A percentile compares a stretch with the other conserved stretches of the same genome.
phyloP scores from a whole-genome alignment of 306 rosid species.

The Quercus variabilis region DNA sequence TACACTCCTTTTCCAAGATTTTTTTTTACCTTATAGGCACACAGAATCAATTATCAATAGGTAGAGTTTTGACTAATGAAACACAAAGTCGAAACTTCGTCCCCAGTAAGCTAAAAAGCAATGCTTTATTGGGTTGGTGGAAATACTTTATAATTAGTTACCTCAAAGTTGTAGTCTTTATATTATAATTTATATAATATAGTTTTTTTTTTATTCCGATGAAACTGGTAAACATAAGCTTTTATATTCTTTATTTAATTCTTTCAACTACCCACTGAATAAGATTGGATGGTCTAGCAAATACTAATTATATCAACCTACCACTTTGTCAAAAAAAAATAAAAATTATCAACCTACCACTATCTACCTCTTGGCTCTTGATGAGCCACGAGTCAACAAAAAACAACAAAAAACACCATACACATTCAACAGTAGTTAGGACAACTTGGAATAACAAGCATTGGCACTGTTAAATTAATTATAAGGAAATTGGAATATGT shows the following conservation, averaged over 20 bases:
- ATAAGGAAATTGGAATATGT: background rate
- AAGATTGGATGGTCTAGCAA: constrained; percentile 11
- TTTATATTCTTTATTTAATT: background rate
- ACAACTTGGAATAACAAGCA: background rate
- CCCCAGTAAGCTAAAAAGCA: background rate
- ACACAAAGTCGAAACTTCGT: background rate
- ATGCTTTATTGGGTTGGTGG: constrained; percentile 5
- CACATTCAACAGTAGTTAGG: background rate
- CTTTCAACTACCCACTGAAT: constrained; percentile 19
- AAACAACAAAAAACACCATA: background rate
- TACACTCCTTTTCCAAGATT: background rate
- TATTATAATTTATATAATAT: background rate
- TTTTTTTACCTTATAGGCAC: too few relatives aligned
- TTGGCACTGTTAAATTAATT: too few relatives aligned
- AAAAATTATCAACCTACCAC: constrained; percentile 23
- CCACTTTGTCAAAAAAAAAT: background rate
- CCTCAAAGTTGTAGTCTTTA: too few relatives aligned
- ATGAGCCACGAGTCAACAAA: constrained; percentile 2
- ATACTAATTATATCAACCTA: constrained; percentile 13
- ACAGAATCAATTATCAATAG: background rate
- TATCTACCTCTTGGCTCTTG: background rate
- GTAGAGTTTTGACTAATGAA: background rate
- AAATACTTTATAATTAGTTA: background rate
- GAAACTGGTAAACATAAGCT: background rate
- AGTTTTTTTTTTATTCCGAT: background rate